Evolutionary conservation across 768 basidiomycete species (phyloP).

Genomic region (Pleurotus djamor): DNA sequence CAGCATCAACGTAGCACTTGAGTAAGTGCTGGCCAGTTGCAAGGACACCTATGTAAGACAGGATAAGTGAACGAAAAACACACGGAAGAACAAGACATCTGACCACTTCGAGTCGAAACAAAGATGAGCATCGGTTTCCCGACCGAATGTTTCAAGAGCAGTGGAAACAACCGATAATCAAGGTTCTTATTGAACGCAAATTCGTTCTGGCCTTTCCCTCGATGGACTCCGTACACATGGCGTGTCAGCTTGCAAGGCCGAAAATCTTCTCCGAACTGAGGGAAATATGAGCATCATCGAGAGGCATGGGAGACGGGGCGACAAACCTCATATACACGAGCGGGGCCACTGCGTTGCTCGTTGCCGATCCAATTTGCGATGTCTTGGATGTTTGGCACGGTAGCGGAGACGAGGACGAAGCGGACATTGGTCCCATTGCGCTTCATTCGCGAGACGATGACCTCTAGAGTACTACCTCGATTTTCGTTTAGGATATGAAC

Average conservation of each 20-base stretch:
- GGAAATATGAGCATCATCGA: background rate
- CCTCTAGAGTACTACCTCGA: conserved; percentile 91
- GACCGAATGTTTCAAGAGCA: conserved; percentile 70
- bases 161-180: conserved; percentile 67
- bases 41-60: conserved; percentile 61
- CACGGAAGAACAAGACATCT: background rate
- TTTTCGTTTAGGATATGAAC: conserved; percentile 91
- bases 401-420: conserved; percentile 90
- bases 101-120: conserved; percentile 85
- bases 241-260: conserved; percentile 81
- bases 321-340: conserved; percentile 66
- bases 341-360: conserved; percentile 34
- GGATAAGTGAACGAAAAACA: background rate
- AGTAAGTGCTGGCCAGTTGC: conserved; percentile 75
- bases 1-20: conserved; percentile 64
- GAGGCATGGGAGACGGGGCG: background rate
- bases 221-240: conserved; percentile 69
- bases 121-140: conserved; percentile 90
- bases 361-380: conserved; percentile 86
- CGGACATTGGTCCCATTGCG: conserved; percentile 65
- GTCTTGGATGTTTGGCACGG: conserved; percentile 90
- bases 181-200: conserved; percentile 73
- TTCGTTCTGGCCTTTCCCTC: conserved; percentile 66
- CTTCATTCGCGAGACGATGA: conserved; percentile 94
- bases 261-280: conserved; percentile 89